Conservation (phyloP, 2,329 filamentous ascomycete species). For the Fusarium penzigii region DNA sequence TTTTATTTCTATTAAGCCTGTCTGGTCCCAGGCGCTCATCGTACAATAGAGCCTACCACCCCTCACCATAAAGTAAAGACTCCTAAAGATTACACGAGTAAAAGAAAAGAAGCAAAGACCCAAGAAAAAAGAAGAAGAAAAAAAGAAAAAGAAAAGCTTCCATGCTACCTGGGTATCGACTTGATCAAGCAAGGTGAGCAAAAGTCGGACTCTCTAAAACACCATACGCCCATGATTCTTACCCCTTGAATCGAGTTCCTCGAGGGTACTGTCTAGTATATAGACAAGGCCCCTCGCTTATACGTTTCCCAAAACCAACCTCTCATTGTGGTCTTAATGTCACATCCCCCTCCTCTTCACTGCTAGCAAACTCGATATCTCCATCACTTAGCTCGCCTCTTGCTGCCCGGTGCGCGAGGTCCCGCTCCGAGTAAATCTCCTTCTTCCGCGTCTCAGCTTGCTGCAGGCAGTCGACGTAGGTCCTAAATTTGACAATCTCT, state of each 20-base stretch:
- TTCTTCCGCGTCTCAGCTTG: slow-evolving; percentile 69
- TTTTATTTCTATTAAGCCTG: no score
- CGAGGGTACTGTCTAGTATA: no score
- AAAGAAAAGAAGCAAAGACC: slow-evolving; percentile 8
- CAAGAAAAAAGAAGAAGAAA: slow-evolving; percentile 1
- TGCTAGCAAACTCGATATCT: slow-evolving; percentile 36
- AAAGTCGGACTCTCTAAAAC: background rate
- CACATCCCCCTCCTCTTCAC: slow-evolving; percentile 37
- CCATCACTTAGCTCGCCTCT: slow-evolving; percentile 47
- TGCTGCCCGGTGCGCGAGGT: slow-evolving; percentile 50
- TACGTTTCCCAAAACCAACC: background rate
- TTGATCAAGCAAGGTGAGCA: slow-evolving; percentile 2
- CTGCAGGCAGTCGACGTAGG: slow-evolving; percentile 84
- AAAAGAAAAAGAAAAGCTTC: slow-evolving; percentile 15
- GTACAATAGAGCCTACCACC: no score
- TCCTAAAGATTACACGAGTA: slow-evolving; percentile 21
- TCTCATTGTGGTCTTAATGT: slow-evolving; percentile 34
- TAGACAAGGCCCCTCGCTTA: slow-evolving; percentile 1
- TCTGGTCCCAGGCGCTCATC: no score
- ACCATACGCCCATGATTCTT: no score
- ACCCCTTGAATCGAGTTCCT: no score
- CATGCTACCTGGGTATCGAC: slow-evolving; percentile 8
- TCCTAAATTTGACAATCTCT: slow-evolving; percentile 96
- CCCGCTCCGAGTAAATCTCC: slow-evolving; percentile 67
- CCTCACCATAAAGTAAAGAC: no score